Percentiles rank a stretch among this genome's conserved stretches.
phyloP scores from a whole-genome alignment of 129 eudicot species.

The Centella asiatica region DNA sequence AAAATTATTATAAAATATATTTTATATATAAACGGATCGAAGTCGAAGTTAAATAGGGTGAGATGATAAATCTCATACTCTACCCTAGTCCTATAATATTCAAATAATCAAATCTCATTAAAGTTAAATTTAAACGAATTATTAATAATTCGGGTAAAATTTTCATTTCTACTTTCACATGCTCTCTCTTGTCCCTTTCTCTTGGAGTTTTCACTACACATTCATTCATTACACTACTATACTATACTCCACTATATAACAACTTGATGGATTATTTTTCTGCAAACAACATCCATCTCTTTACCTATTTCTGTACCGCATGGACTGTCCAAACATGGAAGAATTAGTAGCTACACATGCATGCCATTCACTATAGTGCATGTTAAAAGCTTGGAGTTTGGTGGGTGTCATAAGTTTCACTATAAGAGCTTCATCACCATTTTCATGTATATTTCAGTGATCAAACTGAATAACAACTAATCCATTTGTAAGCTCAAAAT shows the following conservation, averaged over 20 bases:
- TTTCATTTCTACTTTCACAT: slow-evolving; percentile 35
- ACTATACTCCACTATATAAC: neutral
- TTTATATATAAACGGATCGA: too few relatives aligned
- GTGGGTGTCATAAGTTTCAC: slow-evolving; percentile 5
- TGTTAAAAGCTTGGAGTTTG: neutral
- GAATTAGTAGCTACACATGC: neutral
- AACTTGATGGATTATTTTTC: neutral
- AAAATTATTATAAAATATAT: too few relatives aligned
- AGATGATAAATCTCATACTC: too few relatives aligned
- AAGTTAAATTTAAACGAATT: too few relatives aligned
- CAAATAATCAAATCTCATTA: too few relatives aligned
- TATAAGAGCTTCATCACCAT: neutral
- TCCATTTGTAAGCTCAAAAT: neutral
- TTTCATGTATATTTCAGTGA: neutral
- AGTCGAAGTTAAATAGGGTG: too few relatives aligned
- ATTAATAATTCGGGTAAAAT: too few relatives aligned
- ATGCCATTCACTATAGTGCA: neutral
- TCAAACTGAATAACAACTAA: neutral
- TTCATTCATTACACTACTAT: neutral
- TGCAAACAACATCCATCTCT: neutral
- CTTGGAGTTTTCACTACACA: slow-evolving; percentile 29
- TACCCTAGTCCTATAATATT: too few relatives aligned
- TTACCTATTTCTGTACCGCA: neutral
- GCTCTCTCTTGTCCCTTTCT: slow-evolving; percentile 47
- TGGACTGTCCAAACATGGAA: neutral